Conservation (phyloP, 2,329 filamentous ascomycete genomes). For the Trichoderma afroharzianum region DNA sequence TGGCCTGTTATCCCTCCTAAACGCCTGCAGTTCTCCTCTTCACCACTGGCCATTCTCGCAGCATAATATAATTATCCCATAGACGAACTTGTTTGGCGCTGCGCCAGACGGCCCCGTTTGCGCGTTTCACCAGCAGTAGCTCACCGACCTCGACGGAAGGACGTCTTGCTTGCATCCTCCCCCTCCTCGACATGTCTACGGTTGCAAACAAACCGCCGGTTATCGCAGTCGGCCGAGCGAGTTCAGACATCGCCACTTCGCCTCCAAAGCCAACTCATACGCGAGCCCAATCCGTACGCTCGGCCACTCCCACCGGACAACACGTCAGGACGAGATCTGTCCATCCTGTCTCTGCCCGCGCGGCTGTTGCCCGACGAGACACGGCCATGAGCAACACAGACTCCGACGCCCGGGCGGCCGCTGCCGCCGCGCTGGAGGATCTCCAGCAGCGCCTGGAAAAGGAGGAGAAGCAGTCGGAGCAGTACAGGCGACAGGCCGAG, state of each 20-base stretch:
- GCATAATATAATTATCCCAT: slow-evolving; percentile 11
- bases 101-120: slow-evolving; percentile 10
- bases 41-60: slow-evolving; percentile 2
- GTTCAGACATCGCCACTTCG: slow-evolving; percentile 35
- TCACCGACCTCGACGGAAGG: slow-evolving; percentile 11
- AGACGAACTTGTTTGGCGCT: background rate
- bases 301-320: slow-evolving; percentile 37
- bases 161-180: background rate
- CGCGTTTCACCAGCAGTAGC: slow-evolving; percentile 5
- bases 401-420: slow-evolving; percentile 74
- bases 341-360: slow-evolving; percentile 71
- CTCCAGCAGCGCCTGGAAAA: slow-evolving; percentile 77
- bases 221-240: slow-evolving; percentile 45
- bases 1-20: slow-evolving; percentile 18
- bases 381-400: slow-evolving; percentile 51
- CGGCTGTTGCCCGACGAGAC: slow-evolving; percentile 60
- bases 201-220: slow-evolving; percentile 52
- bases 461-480: slow-evolving; percentile 73
- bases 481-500: slow-evolving; percentile 78
- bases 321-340: slow-evolving; percentile 60
- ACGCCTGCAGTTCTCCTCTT: slow-evolving; percentile 10
- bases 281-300: slow-evolving; percentile 37
- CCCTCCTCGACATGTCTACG: slow-evolving; percentile 43
- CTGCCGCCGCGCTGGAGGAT: slow-evolving; percentile 75
- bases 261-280: slow-evolving; percentile 36